phyloP scores from a whole-genome alignment of 192 early-diverging fungal species.

The Coemansia sp. region DNA sequence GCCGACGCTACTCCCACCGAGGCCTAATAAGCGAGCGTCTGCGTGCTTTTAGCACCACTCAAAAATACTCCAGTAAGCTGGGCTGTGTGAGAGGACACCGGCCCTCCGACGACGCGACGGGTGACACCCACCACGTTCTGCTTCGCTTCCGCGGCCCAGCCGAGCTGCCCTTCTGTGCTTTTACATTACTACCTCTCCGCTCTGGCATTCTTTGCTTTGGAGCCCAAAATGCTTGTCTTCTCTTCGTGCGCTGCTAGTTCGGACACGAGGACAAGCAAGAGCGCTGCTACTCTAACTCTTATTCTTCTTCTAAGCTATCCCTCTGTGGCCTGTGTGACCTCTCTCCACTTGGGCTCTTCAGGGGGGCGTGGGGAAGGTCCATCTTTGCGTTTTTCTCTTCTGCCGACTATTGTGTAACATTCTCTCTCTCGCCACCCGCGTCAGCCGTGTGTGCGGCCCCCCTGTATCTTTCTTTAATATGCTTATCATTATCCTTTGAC shows the following conservation, averaged over 20 bases:
- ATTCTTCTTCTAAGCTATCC: not conserved
- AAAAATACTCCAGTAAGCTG: conserved; percentile 1
- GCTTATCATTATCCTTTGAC: no score
- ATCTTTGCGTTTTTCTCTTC: not conserved
- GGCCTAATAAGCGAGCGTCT: not conserved
- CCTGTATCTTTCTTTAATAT: not conserved
- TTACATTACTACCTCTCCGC: not conserved
- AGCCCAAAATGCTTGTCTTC: not conserved
- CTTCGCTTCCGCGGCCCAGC: no score
- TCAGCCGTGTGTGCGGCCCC: not conserved
- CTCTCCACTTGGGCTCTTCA: no score
- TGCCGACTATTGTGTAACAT: conserved; percentile 1
- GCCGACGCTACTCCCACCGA: not conserved
- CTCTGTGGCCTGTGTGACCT: not conserved
- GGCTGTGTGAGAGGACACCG: not conserved
- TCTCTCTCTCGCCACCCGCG: not conserved
- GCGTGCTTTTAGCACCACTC: not conserved
- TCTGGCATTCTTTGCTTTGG: not conserved
- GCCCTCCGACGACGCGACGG: no score
- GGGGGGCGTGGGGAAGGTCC: no score
- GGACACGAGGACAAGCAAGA: not conserved
- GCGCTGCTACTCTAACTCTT: conserved; percentile 3
- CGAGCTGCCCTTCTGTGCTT: conserved; percentile 5
- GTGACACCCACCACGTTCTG: no score
- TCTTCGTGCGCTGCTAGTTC: not conserved